Evolutionary conservation across 768 basidiomycete genomes (phyloP), one percentile per base, ranked within the genome.

Genomic region (Artomyces pyxidatus): DNA sequence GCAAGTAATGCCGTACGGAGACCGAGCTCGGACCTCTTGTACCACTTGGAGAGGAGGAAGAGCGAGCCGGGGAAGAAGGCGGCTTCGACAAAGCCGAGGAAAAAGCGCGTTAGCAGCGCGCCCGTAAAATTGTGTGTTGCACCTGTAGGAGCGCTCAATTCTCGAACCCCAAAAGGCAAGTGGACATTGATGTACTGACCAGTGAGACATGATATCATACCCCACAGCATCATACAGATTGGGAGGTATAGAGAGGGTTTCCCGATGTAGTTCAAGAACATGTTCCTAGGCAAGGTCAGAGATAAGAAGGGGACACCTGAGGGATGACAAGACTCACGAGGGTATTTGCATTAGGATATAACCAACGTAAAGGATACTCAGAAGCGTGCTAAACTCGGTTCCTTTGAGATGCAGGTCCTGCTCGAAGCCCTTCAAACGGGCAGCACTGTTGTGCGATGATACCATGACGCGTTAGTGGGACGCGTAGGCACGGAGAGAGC

Each of bases 311-410:
- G 26, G 17, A 22, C 23, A 32, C 19, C 51, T 11, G 47, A 27
- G 39, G 26, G 26, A 22, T 35, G 16, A 39, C 22, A 42, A 21
- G 3, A 66, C 81, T 59, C 56, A 83, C 80, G 81, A 84, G 28
- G 85, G 85, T 47, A 88, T 74, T 61, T 88, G 86, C 85, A 87
- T 86, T 32, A 85, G 63, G 49, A 83, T 83, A 59, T 88, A 88
- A 14, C 83, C 84, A 27, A 83, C 70, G 54, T 83, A 85, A 42
- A 85, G 71, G 45, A 83, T 76, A 37, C 81, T 81, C 37, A 88
- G 63, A 14, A 88, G 64, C 0, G 83, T 80, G 10, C 79, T 74
- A 59, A 86, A 88, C 56, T 88, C 71, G 46, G 72, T 65, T 32
- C 77, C 81, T 53, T 74, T 64, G 16, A 88, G 68, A 32, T 75